Percentiles rank a stretch among this genome's conserved stretches.
Evolutionary conservation across 352 stramenopile genomes (phyloP).

Genomic region (Phytophthora pseudosyringae): DNA sequence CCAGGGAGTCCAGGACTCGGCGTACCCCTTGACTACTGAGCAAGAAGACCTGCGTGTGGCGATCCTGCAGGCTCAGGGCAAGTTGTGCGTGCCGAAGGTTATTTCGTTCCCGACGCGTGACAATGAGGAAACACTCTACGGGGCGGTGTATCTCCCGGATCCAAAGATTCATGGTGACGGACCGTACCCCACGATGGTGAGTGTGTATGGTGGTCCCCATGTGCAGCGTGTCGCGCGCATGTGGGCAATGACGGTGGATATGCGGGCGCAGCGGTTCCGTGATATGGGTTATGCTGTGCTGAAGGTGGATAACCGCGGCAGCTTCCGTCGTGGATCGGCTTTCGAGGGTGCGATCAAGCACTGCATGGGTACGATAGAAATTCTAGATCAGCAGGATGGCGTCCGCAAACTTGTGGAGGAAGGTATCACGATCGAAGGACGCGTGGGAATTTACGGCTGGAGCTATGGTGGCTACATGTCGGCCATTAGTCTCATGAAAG

Average conservation of each 20-base stretch:
- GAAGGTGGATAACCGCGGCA: slow-evolving; percentile 97
- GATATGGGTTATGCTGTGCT: slow-evolving; percentile 96
- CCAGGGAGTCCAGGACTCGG: slow-evolving; percentile 44
- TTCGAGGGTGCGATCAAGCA: slow-evolving; percentile 96
- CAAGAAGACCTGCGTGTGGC: slow-evolving; percentile 67
- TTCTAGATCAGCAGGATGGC: slow-evolving; percentile 87
- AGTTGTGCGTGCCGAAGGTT: slow-evolving; percentile 68
- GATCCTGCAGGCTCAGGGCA: slow-evolving; percentile 50
- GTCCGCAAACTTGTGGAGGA: slow-evolving; percentile 83
- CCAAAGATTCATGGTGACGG: slow-evolving; percentile 81
- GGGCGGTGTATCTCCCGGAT: slow-evolving; percentile 94
- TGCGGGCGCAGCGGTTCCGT: slow-evolving; percentile 93
- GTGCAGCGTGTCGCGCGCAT: slow-evolving; percentile 94
- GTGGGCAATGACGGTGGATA: slow-evolving; percentile 93
- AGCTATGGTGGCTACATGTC: slow-evolving; percentile 98
- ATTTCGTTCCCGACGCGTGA: slow-evolving; percentile 88
- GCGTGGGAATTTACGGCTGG: slow-evolving; percentile 97
- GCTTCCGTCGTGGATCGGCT: slow-evolving; percentile 87
- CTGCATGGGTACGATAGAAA: slow-evolving; percentile 92
- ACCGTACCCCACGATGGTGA: slow-evolving; percentile 95
- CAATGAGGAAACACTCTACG: slow-evolving; percentile 86
- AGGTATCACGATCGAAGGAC: slow-evolving; percentile 87
- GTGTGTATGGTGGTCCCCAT: slow-evolving; percentile 97
- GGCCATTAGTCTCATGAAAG: slow-evolving; percentile 96
- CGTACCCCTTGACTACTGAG: slow-evolving; percentile 61